Evolutionary conservation across 306 rosid genomes (phyloP).

Genomic region (Acacia crassicarpa): DNA sequence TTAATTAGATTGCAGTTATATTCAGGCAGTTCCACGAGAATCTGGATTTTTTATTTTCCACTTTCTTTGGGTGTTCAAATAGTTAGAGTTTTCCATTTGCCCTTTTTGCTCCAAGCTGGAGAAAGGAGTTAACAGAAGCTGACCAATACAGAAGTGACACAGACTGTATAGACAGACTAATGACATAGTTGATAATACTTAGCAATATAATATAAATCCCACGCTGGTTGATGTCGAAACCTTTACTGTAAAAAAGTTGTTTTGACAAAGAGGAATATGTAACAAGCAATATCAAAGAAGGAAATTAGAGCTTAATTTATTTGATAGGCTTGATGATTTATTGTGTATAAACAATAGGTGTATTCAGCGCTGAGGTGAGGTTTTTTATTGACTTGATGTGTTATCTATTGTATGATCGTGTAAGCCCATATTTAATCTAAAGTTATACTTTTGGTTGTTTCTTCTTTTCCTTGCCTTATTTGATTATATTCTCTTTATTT

Average conservation of each 20-base stretch:
- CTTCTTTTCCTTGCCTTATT: not conserved
- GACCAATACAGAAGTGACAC: slow-evolving; percentile 43
- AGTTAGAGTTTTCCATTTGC: slow-evolving; percentile 35
- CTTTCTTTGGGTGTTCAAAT: slow-evolving; percentile 34
- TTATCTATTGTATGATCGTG: not conserved
- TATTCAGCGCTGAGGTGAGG: not conserved
- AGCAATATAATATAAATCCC: slow-evolving; percentile 22
- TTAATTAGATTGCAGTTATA: slow-evolving; percentile 43
- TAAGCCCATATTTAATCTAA: not conserved
- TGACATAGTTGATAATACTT: slow-evolving; percentile 34
- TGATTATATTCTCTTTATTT: not conserved
- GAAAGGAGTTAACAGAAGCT: slow-evolving; percentile 40
- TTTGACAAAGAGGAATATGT: slow-evolving; percentile 23
- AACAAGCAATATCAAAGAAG: not conserved
- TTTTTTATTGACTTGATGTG: not conserved
- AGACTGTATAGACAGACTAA: slow-evolving; percentile 41
- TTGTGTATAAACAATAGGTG: slow-evolving; percentile 4
- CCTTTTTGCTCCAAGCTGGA: slow-evolving; percentile 35
- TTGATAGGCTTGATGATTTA: not conserved
- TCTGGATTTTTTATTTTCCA: slow-evolving; percentile 17
- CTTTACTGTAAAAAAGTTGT: slow-evolving; percentile 29
- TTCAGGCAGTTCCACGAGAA: slow-evolving; percentile 42
- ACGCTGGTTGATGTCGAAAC: slow-evolving; percentile 22
- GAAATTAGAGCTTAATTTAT: not conserved
- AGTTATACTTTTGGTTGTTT: not conserved